A percentile compares a stretch with the other conserved stretches of the same genome.
Evolutionary conservation across 768 basidiomycete species (phyloP).

Genomic region (Amanita exitialis): DNA sequence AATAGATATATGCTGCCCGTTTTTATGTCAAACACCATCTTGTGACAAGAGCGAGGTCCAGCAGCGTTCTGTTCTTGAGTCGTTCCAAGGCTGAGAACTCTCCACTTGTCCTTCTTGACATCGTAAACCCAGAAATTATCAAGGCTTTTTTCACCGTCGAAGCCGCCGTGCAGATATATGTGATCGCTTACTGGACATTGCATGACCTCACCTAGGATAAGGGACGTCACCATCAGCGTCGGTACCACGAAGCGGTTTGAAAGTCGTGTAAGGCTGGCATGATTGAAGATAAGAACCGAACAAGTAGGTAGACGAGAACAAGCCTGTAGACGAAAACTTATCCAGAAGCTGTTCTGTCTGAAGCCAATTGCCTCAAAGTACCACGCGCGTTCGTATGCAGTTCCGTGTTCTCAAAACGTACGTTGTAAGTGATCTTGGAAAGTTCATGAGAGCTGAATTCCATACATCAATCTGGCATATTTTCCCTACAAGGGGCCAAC

Average conservation of each 20-base stretch:
- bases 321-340: slow-evolving; percentile 37
- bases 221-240: slow-evolving; percentile 60
- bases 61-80: slow-evolving; percentile 55
- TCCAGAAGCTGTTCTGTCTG: slow-evolving; percentile 44
- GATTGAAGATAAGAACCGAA: slow-evolving; percentile 45
- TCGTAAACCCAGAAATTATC: slow-evolving; percentile 76
- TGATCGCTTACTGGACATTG: slow-evolving; percentile 56
- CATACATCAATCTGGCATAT: slow-evolving; percentile 78
- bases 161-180: slow-evolving; percentile 75
- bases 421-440: slow-evolving; percentile 7
- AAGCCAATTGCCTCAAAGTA: slow-evolving; percentile 57
- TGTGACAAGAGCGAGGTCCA: slow-evolving; percentile 65
- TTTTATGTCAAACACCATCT: slow-evolving; percentile 71
- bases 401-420: slow-evolving; percentile 42
- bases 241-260: slow-evolving; percentile 51
- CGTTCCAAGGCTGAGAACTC: slow-evolving; percentile 44
- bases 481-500: slow-evolving; percentile 45
- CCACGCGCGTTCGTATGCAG: slow-evolving; percentile 54
- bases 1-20: slow-evolving; percentile 64
- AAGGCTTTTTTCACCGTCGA: slow-evolving; percentile 61
- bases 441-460: slow-evolving; percentile 22
- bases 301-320: too few relatives aligned
- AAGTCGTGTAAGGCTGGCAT: slow-evolving; percentile 48
- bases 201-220: slow-evolving; percentile 63
- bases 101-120: slow-evolving; percentile 52